Evolutionary conservation across 192 early-diverging fungal species (phyloP).

Genomic region (Linnemannia hyalina): DNA sequence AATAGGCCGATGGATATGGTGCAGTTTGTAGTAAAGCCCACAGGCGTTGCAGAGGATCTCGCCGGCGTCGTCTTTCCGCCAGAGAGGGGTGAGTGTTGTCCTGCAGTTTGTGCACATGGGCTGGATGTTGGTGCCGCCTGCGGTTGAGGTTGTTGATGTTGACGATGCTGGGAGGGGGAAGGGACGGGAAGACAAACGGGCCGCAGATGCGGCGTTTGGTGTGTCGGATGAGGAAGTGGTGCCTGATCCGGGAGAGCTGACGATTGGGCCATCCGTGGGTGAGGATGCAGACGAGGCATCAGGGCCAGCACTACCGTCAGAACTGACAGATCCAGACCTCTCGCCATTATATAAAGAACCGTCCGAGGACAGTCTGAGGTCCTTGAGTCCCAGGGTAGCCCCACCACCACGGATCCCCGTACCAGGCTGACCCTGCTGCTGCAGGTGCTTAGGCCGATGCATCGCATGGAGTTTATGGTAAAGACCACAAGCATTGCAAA

Average conservation of each 20-base stretch:
- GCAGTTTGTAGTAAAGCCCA: conserved; percentile 90
- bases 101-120: conserved; percentile 78
- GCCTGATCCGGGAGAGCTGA: neutral
- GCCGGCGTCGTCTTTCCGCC: conserved; percentile 78
- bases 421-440: conserved; percentile 25
- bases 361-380: neutral
- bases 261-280: neutral
- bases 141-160: conserved; percentile 9
- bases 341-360: neutral
- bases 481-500: conserved; percentile 99
- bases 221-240: neutral
- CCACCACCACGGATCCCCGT: neutral
- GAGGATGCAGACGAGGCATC: neutral
- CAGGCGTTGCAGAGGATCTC: conserved; percentile 92
- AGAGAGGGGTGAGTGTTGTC: conserved; percentile 76
- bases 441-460: conserved; percentile 46
- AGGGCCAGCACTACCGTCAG: neutral
- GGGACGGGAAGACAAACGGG: neutral
- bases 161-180: neutral
- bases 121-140: neutral
- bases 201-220: neutral
- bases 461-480: conserved; percentile 64
- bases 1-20: conserved; percentile 80
- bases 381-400: neutral
- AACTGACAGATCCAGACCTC: neutral